Evolutionary conservation across 495 filamentous ascomycete species (phyloP).

Genomic region (Jackrogersella multiformis): DNA sequence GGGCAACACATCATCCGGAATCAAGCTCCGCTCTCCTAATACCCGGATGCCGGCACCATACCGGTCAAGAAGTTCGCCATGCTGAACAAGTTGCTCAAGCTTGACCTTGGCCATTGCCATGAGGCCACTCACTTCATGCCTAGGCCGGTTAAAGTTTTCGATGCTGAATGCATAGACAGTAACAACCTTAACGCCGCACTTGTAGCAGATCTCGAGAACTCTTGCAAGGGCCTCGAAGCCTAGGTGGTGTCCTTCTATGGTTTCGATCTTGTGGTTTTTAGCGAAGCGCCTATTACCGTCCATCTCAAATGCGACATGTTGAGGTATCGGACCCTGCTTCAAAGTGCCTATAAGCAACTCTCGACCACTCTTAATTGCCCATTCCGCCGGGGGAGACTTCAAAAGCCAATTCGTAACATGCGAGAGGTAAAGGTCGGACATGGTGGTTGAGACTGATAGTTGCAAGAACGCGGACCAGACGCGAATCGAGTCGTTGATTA

Average conservation of each 20-base stretch:
- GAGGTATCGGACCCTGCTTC: slow-evolving; percentile 87
- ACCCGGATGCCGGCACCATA: slow-evolving; percentile 90
- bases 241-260: slow-evolving; percentile 94
- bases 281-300: slow-evolving; percentile 96
- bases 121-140: slow-evolving; percentile 94
- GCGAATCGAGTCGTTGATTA: slow-evolving; percentile 81
- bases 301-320: slow-evolving; percentile 98
- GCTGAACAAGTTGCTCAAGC: slow-evolving; percentile 86
- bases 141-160: slow-evolving; percentile 98
- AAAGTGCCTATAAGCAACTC: slow-evolving; percentile 87
- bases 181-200: slow-evolving; percentile 91
- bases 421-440: slow-evolving; percentile 71
- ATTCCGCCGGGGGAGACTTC: slow-evolving; percentile 88
- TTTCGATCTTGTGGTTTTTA: slow-evolving; percentile 89
- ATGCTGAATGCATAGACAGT: slow-evolving; percentile 99
- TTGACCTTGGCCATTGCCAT: slow-evolving; percentile 99
- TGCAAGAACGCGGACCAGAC: slow-evolving; percentile 54
- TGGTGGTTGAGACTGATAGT: slow-evolving; percentile 30
- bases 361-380: slow-evolving; percentile 73
- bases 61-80: slow-evolving; percentile 90
- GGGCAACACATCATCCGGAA: slow-evolving; percentile 86
- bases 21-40: slow-evolving; percentile 79
- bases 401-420: slow-evolving; percentile 86
- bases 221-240: slow-evolving; percentile 94
- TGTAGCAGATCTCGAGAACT: slow-evolving; percentile 98